phyloP scores from a whole-genome alignment of 139 green algal genomes.

The Chlamydomonas sp. region DNA sequence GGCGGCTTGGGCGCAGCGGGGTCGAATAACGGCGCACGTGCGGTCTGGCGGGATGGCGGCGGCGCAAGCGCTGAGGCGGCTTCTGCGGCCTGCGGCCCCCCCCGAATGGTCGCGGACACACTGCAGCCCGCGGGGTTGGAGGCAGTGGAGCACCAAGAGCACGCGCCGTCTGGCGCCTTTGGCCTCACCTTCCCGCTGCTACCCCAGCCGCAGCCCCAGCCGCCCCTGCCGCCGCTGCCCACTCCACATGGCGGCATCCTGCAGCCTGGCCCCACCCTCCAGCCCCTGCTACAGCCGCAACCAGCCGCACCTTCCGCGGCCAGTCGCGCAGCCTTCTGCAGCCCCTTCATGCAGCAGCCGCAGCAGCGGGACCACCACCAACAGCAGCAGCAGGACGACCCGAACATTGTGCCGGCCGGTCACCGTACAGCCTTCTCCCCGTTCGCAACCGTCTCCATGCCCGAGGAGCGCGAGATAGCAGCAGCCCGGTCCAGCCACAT shows the following conservation, averaged over 20 bases:
- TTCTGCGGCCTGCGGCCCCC: no score
- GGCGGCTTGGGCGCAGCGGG: no score
- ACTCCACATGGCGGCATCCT: no score
- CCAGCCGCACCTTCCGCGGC: neutral
- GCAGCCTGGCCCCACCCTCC: conserved; percentile 2
- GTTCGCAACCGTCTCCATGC: conserved; percentile 4
- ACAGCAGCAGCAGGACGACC: neutral
- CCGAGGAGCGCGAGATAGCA: neutral
- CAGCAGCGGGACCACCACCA: neutral
- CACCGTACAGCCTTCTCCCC: neutral
- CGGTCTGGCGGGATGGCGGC: no score
- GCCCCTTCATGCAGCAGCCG: no score
- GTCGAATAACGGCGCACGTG: no score
- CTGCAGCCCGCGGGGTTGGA: neutral
- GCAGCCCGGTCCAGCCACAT: neutral
- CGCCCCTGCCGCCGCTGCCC: neutral
- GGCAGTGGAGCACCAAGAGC: neutral
- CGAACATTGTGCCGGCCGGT: neutral
- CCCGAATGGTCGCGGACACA: neutral
- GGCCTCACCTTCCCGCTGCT: conserved; percentile 16
- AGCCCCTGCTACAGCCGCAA: neutral
- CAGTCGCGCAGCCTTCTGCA: neutral
- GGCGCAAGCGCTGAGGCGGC: no score
- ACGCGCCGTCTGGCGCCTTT: neutral
- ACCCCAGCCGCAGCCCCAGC: neutral